Conservation (phyloP, 2,329 filamentous ascomycete species). For the Scolecobasidium constrictum region DNA sequence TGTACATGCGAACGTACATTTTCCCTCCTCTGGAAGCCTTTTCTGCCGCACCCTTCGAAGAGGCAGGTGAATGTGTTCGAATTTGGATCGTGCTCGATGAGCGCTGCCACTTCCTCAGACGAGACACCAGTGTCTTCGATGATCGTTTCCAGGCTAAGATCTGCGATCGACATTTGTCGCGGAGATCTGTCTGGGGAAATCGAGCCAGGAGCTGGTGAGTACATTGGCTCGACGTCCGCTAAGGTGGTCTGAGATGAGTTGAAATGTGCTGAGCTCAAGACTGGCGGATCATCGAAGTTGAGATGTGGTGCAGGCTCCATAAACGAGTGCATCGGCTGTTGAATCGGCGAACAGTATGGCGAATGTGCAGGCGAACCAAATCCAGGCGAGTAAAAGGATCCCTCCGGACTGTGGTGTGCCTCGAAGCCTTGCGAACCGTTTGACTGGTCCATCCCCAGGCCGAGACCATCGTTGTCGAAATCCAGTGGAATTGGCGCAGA, state of each 20-base stretch:
- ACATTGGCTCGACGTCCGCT: conserved; percentile 16
- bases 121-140: conserved; percentile 75
- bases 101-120: conserved; percentile 55
- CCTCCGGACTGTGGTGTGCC: conserved; percentile 4
- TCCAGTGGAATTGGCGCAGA: conserved; percentile 41
- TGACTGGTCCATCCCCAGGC: conserved; percentile 18
- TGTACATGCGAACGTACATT: conserved; percentile 99
- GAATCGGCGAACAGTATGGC: conserved; percentile 24
- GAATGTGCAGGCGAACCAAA: conserved; percentile 32
- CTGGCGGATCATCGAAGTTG: conserved; percentile 16
- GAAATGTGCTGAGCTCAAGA: conserved; percentile 11
- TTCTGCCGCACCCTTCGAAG: conserved; percentile 66
- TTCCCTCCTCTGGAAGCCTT: conserved; percentile 82
- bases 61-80: conserved; percentile 38
- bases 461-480: conserved; percentile 22
- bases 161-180: conserved; percentile 33
- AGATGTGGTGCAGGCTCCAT: conserved; percentile 5
- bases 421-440: conserved; percentile 7
- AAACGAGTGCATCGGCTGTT: conserved; percentile 17
- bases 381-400: conserved; percentile 39
- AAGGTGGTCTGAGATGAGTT: conserved; percentile 10
- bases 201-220: conserved; percentile 11
- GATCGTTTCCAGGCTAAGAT: conserved; percentile 44
- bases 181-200: conserved; percentile 27
- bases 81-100: conserved; percentile 33